Percentiles rank a stretch among this genome's conserved stretches.
phyloP scores from a whole-genome alignment of 225 moss, liverwort and hornwort genomes.

The Sphagnum tenellum region DNA sequence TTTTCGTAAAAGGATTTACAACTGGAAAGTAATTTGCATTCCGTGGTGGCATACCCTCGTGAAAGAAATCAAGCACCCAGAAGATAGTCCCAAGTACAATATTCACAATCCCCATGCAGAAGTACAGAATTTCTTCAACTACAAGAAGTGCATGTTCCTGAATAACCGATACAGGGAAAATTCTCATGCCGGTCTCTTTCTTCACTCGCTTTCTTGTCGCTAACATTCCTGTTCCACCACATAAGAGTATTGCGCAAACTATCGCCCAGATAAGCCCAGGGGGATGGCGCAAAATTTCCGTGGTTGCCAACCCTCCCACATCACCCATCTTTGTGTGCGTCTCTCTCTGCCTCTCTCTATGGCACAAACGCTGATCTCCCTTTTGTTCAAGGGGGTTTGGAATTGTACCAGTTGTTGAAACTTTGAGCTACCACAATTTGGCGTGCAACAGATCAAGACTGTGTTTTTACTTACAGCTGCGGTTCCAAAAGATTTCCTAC shows the following conservation, averaged over 20 bases:
- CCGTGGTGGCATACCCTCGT: conserved; percentile 26
- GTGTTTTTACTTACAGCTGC: too few relatives aligned
- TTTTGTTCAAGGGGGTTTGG: too few relatives aligned
- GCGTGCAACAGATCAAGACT: too few relatives aligned
- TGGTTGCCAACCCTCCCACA: conserved; percentile 10
- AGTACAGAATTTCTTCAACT: conserved; percentile 29
- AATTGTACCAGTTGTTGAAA: too few relatives aligned
- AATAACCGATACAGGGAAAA: conserved; percentile 17
- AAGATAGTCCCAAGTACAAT: conserved; percentile 15
- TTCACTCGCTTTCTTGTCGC: conserved; percentile 20
- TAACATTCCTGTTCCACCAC: conserved; percentile 39
- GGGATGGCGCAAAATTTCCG: conserved; percentile 25
- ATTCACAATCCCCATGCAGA: conserved; percentile 23
- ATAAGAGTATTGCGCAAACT: conserved; percentile 31
- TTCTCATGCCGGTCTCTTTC: conserved; percentile 15
- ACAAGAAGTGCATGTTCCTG: too few relatives aligned
- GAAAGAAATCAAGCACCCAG: conserved; percentile 40
- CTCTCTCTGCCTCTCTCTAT: neutral
- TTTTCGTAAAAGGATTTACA: conserved; percentile 16
- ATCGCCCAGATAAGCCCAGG: conserved; percentile 42
- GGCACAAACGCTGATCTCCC: too few relatives aligned
- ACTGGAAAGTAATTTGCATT: conserved; percentile 46
- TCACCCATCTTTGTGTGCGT: conserved; percentile 10
- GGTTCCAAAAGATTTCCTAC: too few relatives aligned
- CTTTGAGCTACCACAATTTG: too few relatives aligned